Evolutionary conservation across 2,329 filamentous ascomycete species (phyloP).

Genomic region (Neodidymelliopsis sp.): DNA sequence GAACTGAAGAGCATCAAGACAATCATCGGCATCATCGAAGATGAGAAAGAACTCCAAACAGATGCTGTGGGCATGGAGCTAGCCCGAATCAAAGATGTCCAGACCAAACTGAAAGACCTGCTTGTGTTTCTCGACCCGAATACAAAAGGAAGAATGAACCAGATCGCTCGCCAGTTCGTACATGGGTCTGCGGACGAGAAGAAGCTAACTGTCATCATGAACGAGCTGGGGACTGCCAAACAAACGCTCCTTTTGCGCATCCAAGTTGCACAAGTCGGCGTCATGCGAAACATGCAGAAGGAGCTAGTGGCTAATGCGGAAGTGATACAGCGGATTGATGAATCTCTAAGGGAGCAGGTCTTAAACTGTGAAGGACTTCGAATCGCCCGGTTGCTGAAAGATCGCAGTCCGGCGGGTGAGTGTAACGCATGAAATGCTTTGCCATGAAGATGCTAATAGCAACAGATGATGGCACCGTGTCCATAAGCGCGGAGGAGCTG

Average conservation of each 20-base stretch:
- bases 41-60: conserved; percentile 19
- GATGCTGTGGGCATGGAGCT: conserved; percentile 16
- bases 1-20: conserved; percentile 25
- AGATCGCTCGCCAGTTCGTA: conserved; percentile 24
- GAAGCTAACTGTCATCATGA: conserved; percentile 24
- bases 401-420: conserved; percentile 20
- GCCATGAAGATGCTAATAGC: conserved; percentile 56
- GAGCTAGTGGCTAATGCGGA: conserved; percentile 21
- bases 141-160: conserved; percentile 13
- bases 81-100: conserved; percentile 4
- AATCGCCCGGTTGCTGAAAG: conserved; percentile 23
- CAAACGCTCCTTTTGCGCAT: conserved; percentile 21
- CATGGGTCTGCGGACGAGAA: conserved; percentile 27
- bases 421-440: background rate
- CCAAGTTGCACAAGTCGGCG: conserved; percentile 26
- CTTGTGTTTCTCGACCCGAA: conserved; percentile 16
- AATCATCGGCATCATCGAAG: conserved; percentile 21
- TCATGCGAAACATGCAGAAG: conserved; percentile 20
- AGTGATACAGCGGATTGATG: conserved; percentile 24
- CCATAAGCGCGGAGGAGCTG: conserved; percentile 22
- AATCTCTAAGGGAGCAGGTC: conserved; percentile 5
- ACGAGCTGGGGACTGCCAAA: conserved; percentile 26
- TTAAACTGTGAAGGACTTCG: conserved; percentile 16
- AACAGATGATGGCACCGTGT: conserved; percentile 52
- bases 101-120: conserved; percentile 10